phyloP scores from a whole-genome alignment of 345 rosid species.

The Brassica nigra region DNA sequence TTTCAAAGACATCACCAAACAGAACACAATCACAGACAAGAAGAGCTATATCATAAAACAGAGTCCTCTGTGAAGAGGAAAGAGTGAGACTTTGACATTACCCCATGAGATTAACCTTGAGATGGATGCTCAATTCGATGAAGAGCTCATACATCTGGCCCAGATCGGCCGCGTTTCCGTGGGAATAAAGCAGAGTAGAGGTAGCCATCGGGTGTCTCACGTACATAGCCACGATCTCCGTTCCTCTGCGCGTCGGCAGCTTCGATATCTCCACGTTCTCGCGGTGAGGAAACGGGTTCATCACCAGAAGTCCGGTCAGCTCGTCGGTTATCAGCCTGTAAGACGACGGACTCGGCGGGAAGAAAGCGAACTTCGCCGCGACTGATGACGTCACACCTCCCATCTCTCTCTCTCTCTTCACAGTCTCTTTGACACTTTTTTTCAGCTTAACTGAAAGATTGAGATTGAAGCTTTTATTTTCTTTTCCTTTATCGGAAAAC shows the following conservation, averaged over 20 bases:
- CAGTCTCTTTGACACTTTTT: slow-evolving; percentile 17
- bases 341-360: slow-evolving; percentile 93
- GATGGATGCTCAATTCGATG: slow-evolving; percentile 87
- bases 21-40: slow-evolving; percentile 4
- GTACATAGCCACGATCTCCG: slow-evolving; percentile 82
- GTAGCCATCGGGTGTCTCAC: slow-evolving; percentile 88
- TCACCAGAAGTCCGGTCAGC: slow-evolving; percentile 72
- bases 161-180: slow-evolving; percentile 99
- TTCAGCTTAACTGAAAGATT: slow-evolving; percentile 25
- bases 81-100: slow-evolving; percentile 41
- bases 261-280: slow-evolving; percentile 87
- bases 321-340: slow-evolving; percentile 76
- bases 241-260: slow-evolving; percentile 76
- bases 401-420: slow-evolving; percentile 45
- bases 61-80: neutral
- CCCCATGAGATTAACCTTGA: slow-evolving; percentile 97
- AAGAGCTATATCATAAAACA: neutral
- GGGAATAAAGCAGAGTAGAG: slow-evolving; percentile 88
- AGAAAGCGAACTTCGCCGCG: slow-evolving; percentile 98
- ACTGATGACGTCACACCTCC: slow-evolving; percentile 95
- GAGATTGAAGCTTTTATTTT: slow-evolving; percentile 31
- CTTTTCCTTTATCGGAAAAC: slow-evolving; percentile 13
- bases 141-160: slow-evolving; percentile 99
- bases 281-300: slow-evolving; percentile 84
- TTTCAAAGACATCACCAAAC: slow-evolving; percentile 4